Base-by-base conservation (phyloP, 371 early-diverging fungal genomes). In the Lichtheimia ramosa region DNA sequence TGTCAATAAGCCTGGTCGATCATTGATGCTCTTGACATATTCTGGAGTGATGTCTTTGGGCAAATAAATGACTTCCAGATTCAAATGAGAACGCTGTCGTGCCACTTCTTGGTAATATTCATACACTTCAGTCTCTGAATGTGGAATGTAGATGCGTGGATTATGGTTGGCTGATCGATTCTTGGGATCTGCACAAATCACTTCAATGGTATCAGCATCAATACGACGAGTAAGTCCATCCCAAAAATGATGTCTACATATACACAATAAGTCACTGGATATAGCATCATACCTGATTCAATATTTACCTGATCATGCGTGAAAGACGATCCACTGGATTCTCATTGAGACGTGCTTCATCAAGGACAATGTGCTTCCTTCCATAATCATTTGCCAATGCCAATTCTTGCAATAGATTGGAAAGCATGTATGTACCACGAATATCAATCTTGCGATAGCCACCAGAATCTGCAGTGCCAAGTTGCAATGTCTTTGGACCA, bases 371-470 rank as follows among this genome's bases (percentile, higher is more conserved):
- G 59, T 86, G 84, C 63, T 83, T 88, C 28, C 93, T 82, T 3
- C 90, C 90, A 66, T 89, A 81, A 61, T 92, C 95, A 41, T 85
- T 70, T 3, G 96, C 96, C 21, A 94, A 68, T 5, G 94, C 92
- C 20, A 96, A 77, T 68, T 96, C 96, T 73, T 95, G 96, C 18
- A 96, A 70, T 34, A 96, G 76, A 65, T 94, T 95, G n/a, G 94
- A 90, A 54, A 96, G 74, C 86, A 88, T 86, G 72, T 96, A 96
- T 13, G 93, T 93, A 21, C 96, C 96, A 16, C 94, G 87, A 56
- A 96, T 82, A 55, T 93, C 93, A 57, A 87, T 87, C 54, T 89
- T 90, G 50, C 83, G 77, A 79, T 82, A 89, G n/a, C 95, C 95
- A 48, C 81, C 86, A 20, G 90, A 89, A 60, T 84, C 86, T 5